Percentiles rank a stretch among this genome's conserved stretches.
Evolutionary conservation across 116 monocot genomes (phyloP).

Genomic region (Phalaenopsis hybrid): DNA sequence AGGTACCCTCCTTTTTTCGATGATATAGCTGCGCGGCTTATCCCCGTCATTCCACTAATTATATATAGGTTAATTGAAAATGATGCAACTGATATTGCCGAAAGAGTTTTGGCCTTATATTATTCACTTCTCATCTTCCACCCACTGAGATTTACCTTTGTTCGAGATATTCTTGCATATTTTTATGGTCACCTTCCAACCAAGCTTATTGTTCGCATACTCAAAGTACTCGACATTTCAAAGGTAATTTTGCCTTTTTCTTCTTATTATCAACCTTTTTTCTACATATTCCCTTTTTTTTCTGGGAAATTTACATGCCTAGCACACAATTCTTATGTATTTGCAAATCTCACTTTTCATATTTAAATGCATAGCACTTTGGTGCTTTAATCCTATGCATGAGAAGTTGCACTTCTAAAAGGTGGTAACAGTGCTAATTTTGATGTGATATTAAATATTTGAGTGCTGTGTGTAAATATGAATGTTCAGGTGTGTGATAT

Average conservation of each 20-base stretch:
- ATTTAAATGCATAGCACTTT: no score
- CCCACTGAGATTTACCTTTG: slow-evolving; percentile 92
- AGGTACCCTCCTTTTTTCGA: slow-evolving; percentile 95
- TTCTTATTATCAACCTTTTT: background rate
- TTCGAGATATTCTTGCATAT: slow-evolving; percentile 92
- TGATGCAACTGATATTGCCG: slow-evolving; percentile 76
- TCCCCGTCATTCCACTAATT: slow-evolving; percentile 83
- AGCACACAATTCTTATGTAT: no score
- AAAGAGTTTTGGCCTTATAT: slow-evolving; percentile 69
- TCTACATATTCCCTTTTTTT: background rate
- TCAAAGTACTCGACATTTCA: slow-evolving; percentile 69
- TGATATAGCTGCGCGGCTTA: slow-evolving; percentile 79
- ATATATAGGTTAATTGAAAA: slow-evolving; percentile 93
- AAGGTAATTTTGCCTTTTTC: slow-evolving; percentile 38
- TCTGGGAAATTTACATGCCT: no score
- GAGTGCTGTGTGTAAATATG: no score
- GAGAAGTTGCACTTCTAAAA: no score
- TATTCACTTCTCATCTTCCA: slow-evolving; percentile 58
- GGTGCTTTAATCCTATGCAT: no score
- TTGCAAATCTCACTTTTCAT: no score
- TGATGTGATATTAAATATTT: no score
- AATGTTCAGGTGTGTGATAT: no score
- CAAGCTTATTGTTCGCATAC: slow-evolving; percentile 78
- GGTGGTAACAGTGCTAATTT: no score
- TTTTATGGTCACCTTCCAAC: slow-evolving; percentile 89